phyloP scores from a whole-genome alignment of 495 filamentous ascomycete species.

The Gamarada debralockiae region DNA sequence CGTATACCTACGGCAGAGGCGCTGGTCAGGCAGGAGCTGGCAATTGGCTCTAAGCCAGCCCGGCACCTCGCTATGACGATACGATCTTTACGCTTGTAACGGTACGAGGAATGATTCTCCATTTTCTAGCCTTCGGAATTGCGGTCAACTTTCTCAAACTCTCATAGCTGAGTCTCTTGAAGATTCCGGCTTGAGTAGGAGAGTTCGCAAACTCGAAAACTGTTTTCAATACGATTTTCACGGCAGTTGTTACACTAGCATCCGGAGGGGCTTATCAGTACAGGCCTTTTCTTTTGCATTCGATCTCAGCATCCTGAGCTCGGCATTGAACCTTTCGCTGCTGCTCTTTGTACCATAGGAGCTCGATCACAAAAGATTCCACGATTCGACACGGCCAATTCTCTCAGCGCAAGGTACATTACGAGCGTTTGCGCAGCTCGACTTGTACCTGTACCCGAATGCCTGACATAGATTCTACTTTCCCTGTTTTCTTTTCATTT shows the following conservation, averaged over 20 bases:
- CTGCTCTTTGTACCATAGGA: constrained; percentile 25
- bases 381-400: constrained; percentile 22
- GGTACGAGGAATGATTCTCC: constrained; percentile 26
- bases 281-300: constrained; percentile 16
- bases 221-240: constrained; percentile 29
- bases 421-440: constrained; percentile 25
- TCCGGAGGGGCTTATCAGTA: constrained; percentile 8
- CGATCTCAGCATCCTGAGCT: constrained; percentile 19
- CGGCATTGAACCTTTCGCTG: constrained; percentile 6
- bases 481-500: constrained; percentile 6
- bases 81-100: constrained; percentile 30
- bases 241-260: constrained; percentile 27
- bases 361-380: constrained; percentile 24
- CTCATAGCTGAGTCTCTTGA: background rate
- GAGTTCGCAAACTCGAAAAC: constrained; percentile 13
- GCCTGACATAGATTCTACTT: constrained; percentile 15
- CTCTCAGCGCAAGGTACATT: constrained; percentile 23
- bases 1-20: constrained; percentile 19
- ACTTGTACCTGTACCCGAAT: constrained; percentile 26
- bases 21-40: constrained; percentile 16
- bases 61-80: constrained; percentile 19
- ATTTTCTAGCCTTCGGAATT: constrained; percentile 19
- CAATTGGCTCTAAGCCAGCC: constrained; percentile 21
- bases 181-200: background rate
- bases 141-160: constrained; percentile 2